Percentiles rank a stretch among this genome's conserved stretches.
phyloP scores from a whole-genome alignment of 345 rosid species.

The Sonneratia alba region DNA sequence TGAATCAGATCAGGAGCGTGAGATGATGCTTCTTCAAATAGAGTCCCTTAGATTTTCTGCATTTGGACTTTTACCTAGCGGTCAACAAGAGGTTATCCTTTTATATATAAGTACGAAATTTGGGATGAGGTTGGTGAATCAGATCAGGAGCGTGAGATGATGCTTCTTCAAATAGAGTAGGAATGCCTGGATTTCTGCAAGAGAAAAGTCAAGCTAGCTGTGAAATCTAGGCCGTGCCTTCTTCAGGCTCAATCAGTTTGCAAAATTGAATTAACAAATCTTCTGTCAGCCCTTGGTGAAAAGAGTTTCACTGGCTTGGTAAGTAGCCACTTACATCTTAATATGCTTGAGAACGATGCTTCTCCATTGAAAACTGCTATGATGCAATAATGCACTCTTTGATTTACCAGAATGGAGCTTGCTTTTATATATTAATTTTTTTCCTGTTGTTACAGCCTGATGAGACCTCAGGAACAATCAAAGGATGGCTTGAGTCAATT shows the following conservation, averaged over 20 bases:
- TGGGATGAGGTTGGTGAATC: constrained; percentile 99
- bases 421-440: neutral
- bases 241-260: constrained; percentile 79
- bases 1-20: constrained; percentile 84
- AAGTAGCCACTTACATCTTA: constrained; percentile 15
- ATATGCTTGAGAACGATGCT: no score
- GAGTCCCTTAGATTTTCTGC: constrained; percentile 10
- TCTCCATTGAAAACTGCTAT: no score
- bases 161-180: constrained; percentile 85
- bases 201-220: constrained; percentile 80
- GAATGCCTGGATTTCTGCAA: constrained; percentile 86
- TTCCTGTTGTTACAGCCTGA: constrained; percentile 51
- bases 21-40: constrained; percentile 85
- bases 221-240: constrained; percentile 74
- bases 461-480: constrained; percentile 71
- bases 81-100: neutral
- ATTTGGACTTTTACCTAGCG: constrained; percentile 3
- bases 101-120: constrained; percentile 41
- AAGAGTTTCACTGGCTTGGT: constrained; percentile 57
- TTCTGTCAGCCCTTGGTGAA: constrained; percentile 77
- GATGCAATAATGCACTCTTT: no score
- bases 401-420: neutral
- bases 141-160: constrained; percentile 85
- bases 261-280: constrained; percentile 62
- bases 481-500: constrained; percentile 87